Evolutionary conservation across 108 stramenopile genomes (phyloP), one percentile per base, ranked within the genome.

Genomic region (Chaetoceros muelleri): DNA sequence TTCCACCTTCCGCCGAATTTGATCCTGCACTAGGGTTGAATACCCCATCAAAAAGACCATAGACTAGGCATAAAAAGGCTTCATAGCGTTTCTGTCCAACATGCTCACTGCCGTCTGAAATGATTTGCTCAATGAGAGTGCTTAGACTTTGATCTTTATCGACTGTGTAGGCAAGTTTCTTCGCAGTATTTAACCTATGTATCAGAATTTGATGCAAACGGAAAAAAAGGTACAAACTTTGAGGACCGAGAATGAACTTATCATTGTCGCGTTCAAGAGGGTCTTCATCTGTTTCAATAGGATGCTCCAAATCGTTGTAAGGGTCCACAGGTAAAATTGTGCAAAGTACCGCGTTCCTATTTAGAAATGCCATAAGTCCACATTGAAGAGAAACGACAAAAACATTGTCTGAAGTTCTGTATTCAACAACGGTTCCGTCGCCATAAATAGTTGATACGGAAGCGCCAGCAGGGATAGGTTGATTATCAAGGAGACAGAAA

Each of bases 191-290:
- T 29, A 93, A 66, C 18, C 92, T 79, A 47, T 69, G 73, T 47
- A 85, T 64, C 21, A 93, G 74, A 69, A 93, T 76, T 60, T 85
- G 81, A 60, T 90, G 85, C 24, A 93, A 69, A 2, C 87, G 68
- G 67, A 93, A 78, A 66, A 93, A 89, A 25, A 93, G 60, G 60
- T 89, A 93, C 8, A 93, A 68, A 50, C 76, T 82, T 67, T 93
- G 92, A 5, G 92, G 87, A 53, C 92, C 92, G 46, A 90, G 72
- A 34, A 76, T 67, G 8, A 93, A 65, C 67, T 73, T 74, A 67
- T 87, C 92, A 26, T 66, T 67, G 1, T 72, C 55, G 46, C 84
- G 66, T 44, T 72, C 77, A 47, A 80, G 55, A 31, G 66, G 70
- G 24, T 82, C 74, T 8, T 62, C 58, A 55, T 93, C 92, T 25